Base-by-base conservation (phyloP, 202 grass and related monocot species). In the Dendrocalamus latiflorus region DNA sequence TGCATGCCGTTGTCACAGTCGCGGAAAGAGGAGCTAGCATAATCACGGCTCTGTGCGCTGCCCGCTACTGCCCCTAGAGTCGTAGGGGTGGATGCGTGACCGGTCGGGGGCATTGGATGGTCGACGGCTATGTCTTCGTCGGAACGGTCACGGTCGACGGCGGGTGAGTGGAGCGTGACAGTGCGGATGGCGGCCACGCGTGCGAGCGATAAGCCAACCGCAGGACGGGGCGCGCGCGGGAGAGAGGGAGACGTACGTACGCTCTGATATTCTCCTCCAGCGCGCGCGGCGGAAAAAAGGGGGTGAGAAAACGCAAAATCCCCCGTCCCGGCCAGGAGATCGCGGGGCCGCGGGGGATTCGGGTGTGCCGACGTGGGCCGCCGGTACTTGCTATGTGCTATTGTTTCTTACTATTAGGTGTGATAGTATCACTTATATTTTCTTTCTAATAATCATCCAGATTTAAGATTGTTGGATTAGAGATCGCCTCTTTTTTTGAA, bases 131-230 rank as follows among this genome's bases (percentile, higher is more conserved):
- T 49, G 87, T 71, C 65, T 45, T 76, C 64, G 20, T 66, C 83
- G 87, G 82, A 81, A 5, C 70, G 63, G 87, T 89, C 82, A 43
- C 77, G 20, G 16, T 89, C 87, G 75, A 12, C 9, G 38, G 72
- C 17, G 20, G 20, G 36, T 42, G 54, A 86, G 79, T 88, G 88
- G 81, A 54, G 36, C 17, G 73, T 88, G 91, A 90, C 77, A 7
- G 62, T 68, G 81, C 64, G 12, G 53, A 24, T n/a, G 81, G 53
- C n/a, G 63, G 36, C 56, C 79, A 76, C 45, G 83, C 83, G 62
- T 78, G 58, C 57, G 81, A 82, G 78, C 81, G 85, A 83, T 85
- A 85, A 88, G 88, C 85, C 82, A 85, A 82, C 36, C 61, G 74
- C 57, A 38, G 26, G 57, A 44, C 65, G 33, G 56, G 16, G 51